Evolutionary conservation across 192 early-diverging fungal species (phyloP), one percentile per base, ranked within the genome.

Genomic region (Linnemannia zychae): DNA sequence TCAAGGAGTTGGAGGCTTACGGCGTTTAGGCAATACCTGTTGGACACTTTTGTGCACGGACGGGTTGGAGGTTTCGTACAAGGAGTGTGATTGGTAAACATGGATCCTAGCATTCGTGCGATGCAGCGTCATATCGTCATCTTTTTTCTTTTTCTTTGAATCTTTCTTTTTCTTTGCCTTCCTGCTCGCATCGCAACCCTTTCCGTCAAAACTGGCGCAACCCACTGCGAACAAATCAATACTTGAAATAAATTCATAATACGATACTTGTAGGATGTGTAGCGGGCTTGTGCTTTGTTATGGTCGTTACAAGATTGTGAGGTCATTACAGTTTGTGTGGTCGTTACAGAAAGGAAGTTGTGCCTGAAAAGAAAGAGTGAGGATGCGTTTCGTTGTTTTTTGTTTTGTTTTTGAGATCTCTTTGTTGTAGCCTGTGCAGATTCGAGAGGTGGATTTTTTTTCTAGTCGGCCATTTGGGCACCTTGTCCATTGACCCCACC

Each of bases 1-100:
- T 84, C 72, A 78, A 71, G 57, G 38, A 84, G 31, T 67, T 84
- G 31, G 36, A 84, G 73, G 77, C 75, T 28, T 84, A 78, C 36
- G 82, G 77, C 31, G 36, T 84, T 38, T 84, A 66, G 66, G 31
- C n/a, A 1, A 34, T n/a, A 1, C 50, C 47, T 34, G 33, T 11
- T 37, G 33, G 3, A 28, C 33, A 17, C 34, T 73, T 63, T 75
- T 12, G 1, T 66, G 40, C 60, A 31, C 12, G 47, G 70, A 33
- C 17, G 33, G 38, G 70, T 67, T 67, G 17, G 15, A 7, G 4
- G 40, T 44, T 3, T 44, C 40, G 3, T 3, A 9, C 40, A 44
- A 44, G 9, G 9, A 44, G 40, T 44, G 9, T 44, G 40, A 44
- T 44, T n/a, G n/a, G n/a, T n/a, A n/a, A n/a, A n/a, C n/a, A n/a